Base-by-base conservation (phyloP, 1,139 yeast genomes). In the Cylindricascospora bacillispora region DNA sequence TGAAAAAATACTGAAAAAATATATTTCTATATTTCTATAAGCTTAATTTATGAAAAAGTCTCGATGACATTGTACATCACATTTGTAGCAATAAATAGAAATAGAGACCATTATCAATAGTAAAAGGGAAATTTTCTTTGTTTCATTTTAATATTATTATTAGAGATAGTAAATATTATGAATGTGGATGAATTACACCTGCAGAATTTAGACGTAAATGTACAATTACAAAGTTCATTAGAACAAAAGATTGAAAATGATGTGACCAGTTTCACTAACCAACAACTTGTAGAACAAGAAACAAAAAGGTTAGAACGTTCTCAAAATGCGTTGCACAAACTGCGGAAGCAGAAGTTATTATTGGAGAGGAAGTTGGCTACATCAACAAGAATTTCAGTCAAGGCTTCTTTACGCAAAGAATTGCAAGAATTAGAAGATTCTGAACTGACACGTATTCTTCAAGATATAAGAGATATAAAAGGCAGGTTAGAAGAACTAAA, bases 181-280 rank as follows among this genome's bases (percentile, higher is more conserved):
- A 18, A 18, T 18, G 40, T 35, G n/a, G 29, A 33, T 5, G 38
- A 41, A 3, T 47, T 65, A 18, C 9, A 18, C 9, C 10, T 18
- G 21, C 21, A 18, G 10, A 18, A 20, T 54, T 56, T 67, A 29
- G 70, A 70, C 4, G 64, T 67, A 24, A 62, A 61, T 44, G 60
- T 79, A 4, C 71, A 82, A 37, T 85, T 80, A 42, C 95, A 86
- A 51, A 73, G 68, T 35, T 74, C 73, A 14, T 57, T 86, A 12
- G 97, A 83, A 45, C 60, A 71, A 28, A 60, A 69, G 36, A 77
- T 86, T 24, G 83, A 85, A 11, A 62, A 62, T 28, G 62, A 70
- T 54, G 95, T 95, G 1, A 73, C 74, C 39, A 62, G 62, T 30
- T 72, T 69, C 4, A 63, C 83, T 35, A 57, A 66, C 2, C 57